Evolutionary conservation across 257 asterid genomes (phyloP), one percentile per base, ranked within the genome.

Genomic region (Osmanthus fragrans): DNA sequence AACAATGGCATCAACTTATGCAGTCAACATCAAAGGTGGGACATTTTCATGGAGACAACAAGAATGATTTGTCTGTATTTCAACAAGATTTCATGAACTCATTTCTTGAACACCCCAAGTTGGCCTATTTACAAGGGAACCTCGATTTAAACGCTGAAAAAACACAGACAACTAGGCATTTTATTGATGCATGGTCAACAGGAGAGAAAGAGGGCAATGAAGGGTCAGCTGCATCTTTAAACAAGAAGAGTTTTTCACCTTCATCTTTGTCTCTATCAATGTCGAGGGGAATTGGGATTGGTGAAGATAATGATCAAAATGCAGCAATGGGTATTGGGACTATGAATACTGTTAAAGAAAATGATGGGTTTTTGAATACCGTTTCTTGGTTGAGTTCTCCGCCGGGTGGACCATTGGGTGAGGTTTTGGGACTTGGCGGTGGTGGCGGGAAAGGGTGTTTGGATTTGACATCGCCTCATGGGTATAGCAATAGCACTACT

Each of bases 331-430:
- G 84, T 0, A 72, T 71, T 36, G 83, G 81, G 49, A 79, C 56
- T 81, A 33, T 77, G 70, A 68, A 30, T 72, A 74, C 79, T 15
- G 84, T 78, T 11, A 71, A 77, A 58, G 72, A 64, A 32, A 45
- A 56, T 0, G 80, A 76, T 16, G 81, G 77, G 25, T 51, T 40
- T 21, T 30, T 77, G 76, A 75, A 67, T 33, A 54, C 81, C n/a
- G 78, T 75, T 78, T 78, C 88, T 33, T 87, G 92, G 92, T 77
- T 75, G 84, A 76, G 67, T 45, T 80, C 85, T 10, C 73, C 88
- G 23, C 90, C 86, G 0, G 97, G 97, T 73, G 96, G 97, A 19
- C 96, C 97, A 2, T 75, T 92, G 51, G 96, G 93, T 4, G 97
- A 92, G 83, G 97, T 89, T 0, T 71, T 89, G 86, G 85, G 97